Base-by-base conservation (phyloP, 2,329 filamentous ascomycete genomes). In the Lojkania enalia region DNA sequence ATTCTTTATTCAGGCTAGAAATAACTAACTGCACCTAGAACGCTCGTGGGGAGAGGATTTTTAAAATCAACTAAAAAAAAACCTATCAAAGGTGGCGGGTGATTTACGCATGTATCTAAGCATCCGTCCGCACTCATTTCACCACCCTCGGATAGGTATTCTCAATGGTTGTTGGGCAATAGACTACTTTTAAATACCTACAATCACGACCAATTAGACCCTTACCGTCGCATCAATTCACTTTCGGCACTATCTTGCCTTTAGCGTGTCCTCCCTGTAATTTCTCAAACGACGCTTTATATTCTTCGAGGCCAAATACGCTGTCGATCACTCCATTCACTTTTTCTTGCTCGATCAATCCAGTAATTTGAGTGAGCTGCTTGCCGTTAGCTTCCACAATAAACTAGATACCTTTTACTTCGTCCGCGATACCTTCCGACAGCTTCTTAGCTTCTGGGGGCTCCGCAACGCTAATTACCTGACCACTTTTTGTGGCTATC, bases 261-360 rank as follows among this genome's bases (percentile, higher is more conserved):
- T 39, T 70, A 1, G 70, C 62, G 54, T 73, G 69, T 1, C 74
- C 71, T 21, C 60, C 57, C 31, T 69, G 66, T 23, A 73, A 35
- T 15, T 67, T 67, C 32, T 66, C 58, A 51, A 75, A 74, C 2
- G 70, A 73, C 38, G 66, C 58, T 43, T 69, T 51, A 40, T 61
- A 75, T 19, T 72, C 57, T 40, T 73, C 69, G 25, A 76, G 54
- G 9, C 60, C 54, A 58, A 60, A 76, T 9, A 74, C 67, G 51
- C 70, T 73, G 49, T 77, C 73, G 30, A 75, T 60, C 15, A 70
- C 47, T 3, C 63, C 53, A 25, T 54, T 64, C 40, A 65, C 70
- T 36, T 62, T 62, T 2, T 65, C 69, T 29, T 56, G 51, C 16
- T 76, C 71, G 15, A 76, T 57, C 54, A 74, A 48, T 36, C 57